phyloP scores from a whole-genome alignment of 2,329 filamentous ascomycete genomes.

The Albifimbria verrucaria region DNA sequence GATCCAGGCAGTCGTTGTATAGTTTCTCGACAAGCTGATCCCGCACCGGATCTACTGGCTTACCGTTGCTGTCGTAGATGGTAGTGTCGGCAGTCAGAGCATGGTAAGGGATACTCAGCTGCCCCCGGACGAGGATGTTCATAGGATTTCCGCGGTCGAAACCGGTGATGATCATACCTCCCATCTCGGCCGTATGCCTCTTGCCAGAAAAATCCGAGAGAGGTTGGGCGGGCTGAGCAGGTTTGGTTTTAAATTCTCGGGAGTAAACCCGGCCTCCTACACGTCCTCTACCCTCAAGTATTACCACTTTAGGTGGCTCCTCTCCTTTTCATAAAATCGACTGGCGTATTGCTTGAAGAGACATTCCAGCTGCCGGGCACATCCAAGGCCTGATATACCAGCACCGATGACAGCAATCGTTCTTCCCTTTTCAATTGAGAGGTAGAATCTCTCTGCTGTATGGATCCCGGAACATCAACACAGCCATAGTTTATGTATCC shows the following conservation, averaged over 20 bases:
- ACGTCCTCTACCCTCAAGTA: slow-evolving; percentile 83
- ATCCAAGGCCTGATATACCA: slow-evolving; percentile 89
- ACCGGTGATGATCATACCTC: slow-evolving; percentile 96
- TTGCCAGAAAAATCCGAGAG: slow-evolving; percentile 53
- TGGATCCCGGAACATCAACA: slow-evolving; percentile 55
- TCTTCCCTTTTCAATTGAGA: slow-evolving; percentile 52
- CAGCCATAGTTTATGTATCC: slow-evolving; percentile 98
- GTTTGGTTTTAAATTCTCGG: slow-evolving; percentile 60
- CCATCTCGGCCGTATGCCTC: slow-evolving; percentile 87
- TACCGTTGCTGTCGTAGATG: slow-evolving; percentile 81
- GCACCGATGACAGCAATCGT: slow-evolving; percentile 87
- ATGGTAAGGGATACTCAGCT: slow-evolving; percentile 84
- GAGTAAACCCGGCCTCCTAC: slow-evolving; percentile 95
- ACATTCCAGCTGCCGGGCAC: slow-evolving; percentile 86
- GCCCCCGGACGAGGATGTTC: slow-evolving; percentile 85
- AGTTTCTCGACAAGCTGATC: slow-evolving; percentile 86
- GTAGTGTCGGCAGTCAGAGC: slow-evolving; percentile 76
- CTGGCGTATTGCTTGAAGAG: slow-evolving; percentile 77
- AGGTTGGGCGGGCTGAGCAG: slow-evolving; percentile 39
- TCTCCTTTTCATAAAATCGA: slow-evolving; percentile 63
- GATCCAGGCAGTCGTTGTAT: slow-evolving; percentile 91
- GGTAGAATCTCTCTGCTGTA: slow-evolving; percentile 27
- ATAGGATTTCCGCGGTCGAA: slow-evolving; percentile 95
- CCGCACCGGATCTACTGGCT: slow-evolving; percentile 70
- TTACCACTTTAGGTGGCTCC: slow-evolving; percentile 67